Evolutionary conservation across 2,329 filamentous ascomycete genomes (phyloP), one percentile per base, ranked within the genome.

Genomic region (Xylariomycetidae sp.): DNA sequence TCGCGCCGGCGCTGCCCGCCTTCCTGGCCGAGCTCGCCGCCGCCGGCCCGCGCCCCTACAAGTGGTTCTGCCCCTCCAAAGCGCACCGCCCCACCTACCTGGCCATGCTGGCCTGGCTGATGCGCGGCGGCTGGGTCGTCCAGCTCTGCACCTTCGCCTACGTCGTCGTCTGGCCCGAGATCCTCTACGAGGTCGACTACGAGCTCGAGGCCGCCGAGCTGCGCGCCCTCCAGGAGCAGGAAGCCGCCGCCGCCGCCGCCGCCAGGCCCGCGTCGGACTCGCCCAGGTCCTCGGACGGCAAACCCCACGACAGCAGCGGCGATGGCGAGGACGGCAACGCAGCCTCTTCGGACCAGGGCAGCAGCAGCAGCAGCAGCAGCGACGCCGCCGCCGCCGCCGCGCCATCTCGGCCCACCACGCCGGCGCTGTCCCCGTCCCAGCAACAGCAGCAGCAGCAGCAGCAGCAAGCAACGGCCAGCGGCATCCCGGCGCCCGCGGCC

Each of bases 101-200:
- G 59, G 76, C 85, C 20, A 94, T 96, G 59, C 68, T 98, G 17
- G 88, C 87, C 15, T 98, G 90, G 87, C 73, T 98, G 7, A 79
- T 96, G 65, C 79, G 89, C 25, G 84, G 87, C 29, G 88, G 87
- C 10, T 95, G 92, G 85, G 89, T 95, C 1, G 94, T 85, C 1
- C 89, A 95, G 57, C 72, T 98, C 5, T 85, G 88, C 42, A 92
- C 87, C 1, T 95, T 93, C 57, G 86, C 83, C 10, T 94, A 92
- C 68, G 78, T 96, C 26, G 76, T 90, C 31, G 84, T 92, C 25
- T 82, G 81, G 60, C 79, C 84, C 3, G 82, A 90, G 53, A 84
- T 94, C 42, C 79, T 92, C 48, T 81, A 84, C 51, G 81, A 85
- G 44, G 87, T 93, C 3, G 79, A 85, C 32, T 74, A 81, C 47